Evolutionary conservation across 1,139 yeast genomes (phyloP).

Genomic region (Geotrichum candidum): DNA sequence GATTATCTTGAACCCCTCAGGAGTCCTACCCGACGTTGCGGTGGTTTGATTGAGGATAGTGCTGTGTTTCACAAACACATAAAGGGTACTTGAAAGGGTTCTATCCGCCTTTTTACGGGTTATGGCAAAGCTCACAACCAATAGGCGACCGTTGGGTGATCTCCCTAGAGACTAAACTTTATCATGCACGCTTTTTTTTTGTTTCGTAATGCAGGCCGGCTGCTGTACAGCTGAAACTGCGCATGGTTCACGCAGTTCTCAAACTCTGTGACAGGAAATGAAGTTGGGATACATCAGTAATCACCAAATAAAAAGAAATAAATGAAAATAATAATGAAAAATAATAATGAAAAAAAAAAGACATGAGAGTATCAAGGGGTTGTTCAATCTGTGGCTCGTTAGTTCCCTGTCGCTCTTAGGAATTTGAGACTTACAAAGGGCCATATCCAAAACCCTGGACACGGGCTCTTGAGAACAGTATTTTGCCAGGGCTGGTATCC

Average conservation of each 20-base stretch:
- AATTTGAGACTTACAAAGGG: background rate
- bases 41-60: too few relatives aligned
- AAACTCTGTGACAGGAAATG: background rate
- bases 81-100: too few relatives aligned
- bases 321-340: background rate
- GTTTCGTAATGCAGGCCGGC: background rate
- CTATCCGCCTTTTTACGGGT: too few relatives aligned
- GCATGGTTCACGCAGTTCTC: background rate
- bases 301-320: constrained; percentile 32
- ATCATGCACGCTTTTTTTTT: background rate
- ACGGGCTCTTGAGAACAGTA: background rate
- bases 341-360: too few relatives aligned
- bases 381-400: too few relatives aligned
- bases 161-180: background rate
- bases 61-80: too few relatives aligned
- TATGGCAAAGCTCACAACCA: too few relatives aligned
- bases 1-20: background rate
- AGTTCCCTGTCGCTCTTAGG: too few relatives aligned
- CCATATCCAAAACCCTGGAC: background rate
- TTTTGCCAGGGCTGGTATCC: background rate
- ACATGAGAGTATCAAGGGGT: too few relatives aligned
- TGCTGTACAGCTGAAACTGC: background rate
- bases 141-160: too few relatives aligned
- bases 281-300: constrained; percentile 31
- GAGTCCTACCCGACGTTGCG: background rate